Percentiles rank a stretch among this genome's conserved stretches.
phyloP scores from a whole-genome alignment of 208 protist species.

The Trypanosoma boissoni region DNA sequence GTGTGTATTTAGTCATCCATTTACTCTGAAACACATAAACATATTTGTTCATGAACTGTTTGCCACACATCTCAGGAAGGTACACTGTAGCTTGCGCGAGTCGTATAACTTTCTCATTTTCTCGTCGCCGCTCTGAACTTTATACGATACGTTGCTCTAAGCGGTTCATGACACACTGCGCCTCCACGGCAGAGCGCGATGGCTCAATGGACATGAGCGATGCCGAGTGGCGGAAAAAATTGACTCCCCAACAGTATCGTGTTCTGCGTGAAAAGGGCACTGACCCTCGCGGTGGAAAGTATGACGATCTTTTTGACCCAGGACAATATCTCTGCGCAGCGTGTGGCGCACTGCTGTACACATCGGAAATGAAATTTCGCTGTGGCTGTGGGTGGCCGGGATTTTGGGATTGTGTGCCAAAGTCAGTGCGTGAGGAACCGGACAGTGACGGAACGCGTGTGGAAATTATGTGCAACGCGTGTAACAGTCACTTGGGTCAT shows the following conservation, averaged over 20 bases:
- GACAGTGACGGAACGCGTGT: constrained; percentile 70
- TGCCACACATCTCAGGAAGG: too few species aligned
- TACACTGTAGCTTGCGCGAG: neutral
- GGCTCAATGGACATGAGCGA: constrained; percentile 73
- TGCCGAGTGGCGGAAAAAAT: constrained; percentile 43
- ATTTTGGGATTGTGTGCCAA: constrained; percentile 82
- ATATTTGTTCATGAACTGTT: too few species aligned
- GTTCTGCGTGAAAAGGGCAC: constrained; percentile 83
- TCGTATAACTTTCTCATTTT: constrained; percentile 2
- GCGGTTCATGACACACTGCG: constrained; percentile 66
- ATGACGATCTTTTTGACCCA: constrained; percentile 61
- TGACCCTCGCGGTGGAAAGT: constrained; percentile 52
- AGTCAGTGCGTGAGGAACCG: constrained; percentile 66
- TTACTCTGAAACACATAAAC: too few species aligned
- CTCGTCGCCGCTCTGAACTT: neutral
- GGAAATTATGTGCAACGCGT: constrained; percentile 92
- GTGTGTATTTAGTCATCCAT: too few species aligned
- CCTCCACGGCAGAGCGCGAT: constrained; percentile 33
- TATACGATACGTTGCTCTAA: neutral
- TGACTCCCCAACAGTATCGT: constrained; percentile 53
- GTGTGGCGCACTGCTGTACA: constrained; percentile 83
- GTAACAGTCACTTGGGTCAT: constrained; percentile 92
- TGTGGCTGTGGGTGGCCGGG: constrained; percentile 89
- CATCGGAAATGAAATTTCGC: constrained; percentile 82
- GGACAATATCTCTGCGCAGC: constrained; percentile 78